Evolutionary conservation across 768 basidiomycete genomes (phyloP), one percentile per base, ranked within the genome.

Genomic region (Tulasnella calospora): DNA sequence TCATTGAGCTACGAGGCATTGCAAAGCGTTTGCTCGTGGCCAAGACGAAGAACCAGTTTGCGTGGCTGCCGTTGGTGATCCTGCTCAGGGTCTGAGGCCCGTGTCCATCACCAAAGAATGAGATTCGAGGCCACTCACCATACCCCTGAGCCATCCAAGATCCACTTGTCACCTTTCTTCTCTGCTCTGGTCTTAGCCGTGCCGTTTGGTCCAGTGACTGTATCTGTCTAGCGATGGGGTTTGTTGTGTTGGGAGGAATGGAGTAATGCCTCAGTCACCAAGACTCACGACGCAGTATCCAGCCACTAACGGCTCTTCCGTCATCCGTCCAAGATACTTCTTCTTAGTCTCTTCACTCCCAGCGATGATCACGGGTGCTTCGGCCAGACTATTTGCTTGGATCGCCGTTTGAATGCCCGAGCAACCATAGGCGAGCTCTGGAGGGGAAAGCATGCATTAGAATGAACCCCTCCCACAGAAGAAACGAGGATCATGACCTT

Each of bases 1-100:
- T 83, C 82, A 86, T 83, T 0, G 83, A 80, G 67, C 81, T 82
- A 69, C 82, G 83, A 3, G 84, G 80, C 30, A 84, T 80, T 3
- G 82, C 84, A 1, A 72, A 40, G 3, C 83, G 69, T 74, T 86
- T 84, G 21, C 84, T 85, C 15, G 83, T 82, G n/a, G 85, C 85
- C 35, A 86, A 82, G 7, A 86, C 85, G 74, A 85, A 85, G 83
- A 83, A 84, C 85, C 85, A 86, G 81, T 85, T 84, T 44, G 84
- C 84, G 69, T 84, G 81, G 35, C 83, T 84, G 33, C 82, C 84
- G 79, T 85, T 85, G 7, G 85, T 85, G 71, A 83, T 85, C 76
- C 76, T 78, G 44, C 72, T 69, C 67, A n/a, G n/a, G n/a, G n/a
- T 67, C n/a, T 17, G 33, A 41, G 35, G 9, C 8, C 1, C 36